A percentile compares a stretch with the other conserved stretches of the same genome.
phyloP scores from a whole-genome alignment of 1,284 basidiomycete genomes.

The Ustilago trichophora region DNA sequence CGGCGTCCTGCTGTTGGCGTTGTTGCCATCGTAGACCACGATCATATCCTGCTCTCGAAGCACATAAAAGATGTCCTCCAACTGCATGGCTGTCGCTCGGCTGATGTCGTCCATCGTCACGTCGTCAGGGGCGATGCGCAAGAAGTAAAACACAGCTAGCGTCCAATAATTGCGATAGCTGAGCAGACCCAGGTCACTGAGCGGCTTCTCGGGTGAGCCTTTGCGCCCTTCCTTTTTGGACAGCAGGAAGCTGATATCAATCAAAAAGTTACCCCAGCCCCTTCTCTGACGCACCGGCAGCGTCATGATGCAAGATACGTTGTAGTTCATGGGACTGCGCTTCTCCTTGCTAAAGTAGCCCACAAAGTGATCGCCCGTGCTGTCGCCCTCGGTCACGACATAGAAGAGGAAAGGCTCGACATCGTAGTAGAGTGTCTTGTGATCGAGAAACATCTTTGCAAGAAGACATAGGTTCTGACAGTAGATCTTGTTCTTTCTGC shows the following conservation, averaged over 20 bases:
- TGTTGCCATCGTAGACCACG: slow-evolving; percentile 66
- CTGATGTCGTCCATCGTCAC: slow-evolving; percentile 77
- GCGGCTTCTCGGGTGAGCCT: slow-evolving; percentile 97
- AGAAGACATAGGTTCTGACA: slow-evolving; percentile 99
- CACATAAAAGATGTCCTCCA: slow-evolving; percentile 84
- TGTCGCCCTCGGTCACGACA: slow-evolving; percentile 91
- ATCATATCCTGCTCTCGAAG: slow-evolving; percentile 85
- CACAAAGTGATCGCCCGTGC: slow-evolving; percentile 89
- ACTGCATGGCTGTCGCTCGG: slow-evolving; percentile 85
- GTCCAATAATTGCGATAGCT: slow-evolving; percentile 97
- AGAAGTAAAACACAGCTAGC: slow-evolving; percentile 77
- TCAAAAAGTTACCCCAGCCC: slow-evolving; percentile 89
- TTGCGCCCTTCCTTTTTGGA: slow-evolving; percentile 95
- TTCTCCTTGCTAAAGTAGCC: slow-evolving; percentile 99
- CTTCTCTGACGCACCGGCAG: slow-evolving; percentile 91
- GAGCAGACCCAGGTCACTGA: slow-evolving; percentile 91
- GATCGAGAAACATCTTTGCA: slow-evolving; percentile 99
- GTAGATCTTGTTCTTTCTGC: slow-evolving; percentile 97
- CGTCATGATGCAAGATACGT: slow-evolving; percentile 99
- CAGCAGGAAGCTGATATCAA: slow-evolving; percentile 83
- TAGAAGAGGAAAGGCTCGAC: slow-evolving; percentile 99
- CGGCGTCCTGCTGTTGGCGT: slow-evolving; percentile 46
- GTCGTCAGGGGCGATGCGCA: slow-evolving; percentile 32
- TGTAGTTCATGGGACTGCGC: slow-evolving; percentile 86
- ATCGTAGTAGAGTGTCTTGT: slow-evolving; percentile 99